Conservation (phyloP, 495 filamentous ascomycete genomes). For the Amorphotheca resinae region DNA sequence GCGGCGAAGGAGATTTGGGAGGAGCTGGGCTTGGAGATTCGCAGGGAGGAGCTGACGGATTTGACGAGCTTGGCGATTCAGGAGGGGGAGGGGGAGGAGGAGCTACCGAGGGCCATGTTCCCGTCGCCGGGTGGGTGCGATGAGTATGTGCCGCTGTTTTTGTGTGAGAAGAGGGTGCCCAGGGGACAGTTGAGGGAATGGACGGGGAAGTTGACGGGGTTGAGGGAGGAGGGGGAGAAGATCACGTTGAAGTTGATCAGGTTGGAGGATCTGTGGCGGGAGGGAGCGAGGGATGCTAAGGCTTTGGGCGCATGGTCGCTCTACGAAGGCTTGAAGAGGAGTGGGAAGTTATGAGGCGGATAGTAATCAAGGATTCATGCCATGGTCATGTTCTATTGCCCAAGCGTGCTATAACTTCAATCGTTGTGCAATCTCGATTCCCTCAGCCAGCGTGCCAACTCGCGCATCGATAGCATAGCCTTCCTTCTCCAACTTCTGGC, state of each 20-base stretch:
- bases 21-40: conserved; percentile 49
- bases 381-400: background rate
- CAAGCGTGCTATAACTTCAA: conserved; percentile 14
- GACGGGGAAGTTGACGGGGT: conserved; percentile 62
- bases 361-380: background rate
- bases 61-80: conserved; percentile 49
- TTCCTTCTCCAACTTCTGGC: conserved; percentile 53
- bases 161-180: conserved; percentile 57
- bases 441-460: conserved; percentile 73
- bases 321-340: conserved; percentile 57
- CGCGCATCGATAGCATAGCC: conserved; percentile 81
- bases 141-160: conserved; percentile 69
- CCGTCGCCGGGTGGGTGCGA: conserved; percentile 73
- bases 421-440: conserved; percentile 65
- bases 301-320: conserved; percentile 63
- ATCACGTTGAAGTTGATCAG: conserved; percentile 66
- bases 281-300: conserved; percentile 68
- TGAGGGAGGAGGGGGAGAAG: conserved; percentile 69
- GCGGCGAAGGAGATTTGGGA: conserved; percentile 77
- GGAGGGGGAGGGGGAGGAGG: conserved; percentile 25
- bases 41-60: conserved; percentile 47
- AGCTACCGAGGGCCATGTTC: conserved; percentile 52
- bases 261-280: conserved; percentile 64
- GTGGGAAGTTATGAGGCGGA: conserved; percentile 42
- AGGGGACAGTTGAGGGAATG: conserved; percentile 50